phyloP scores from a whole-genome alignment of 2,329 filamentous ascomycete species.

The Cordyceps fumosorosea region DNA sequence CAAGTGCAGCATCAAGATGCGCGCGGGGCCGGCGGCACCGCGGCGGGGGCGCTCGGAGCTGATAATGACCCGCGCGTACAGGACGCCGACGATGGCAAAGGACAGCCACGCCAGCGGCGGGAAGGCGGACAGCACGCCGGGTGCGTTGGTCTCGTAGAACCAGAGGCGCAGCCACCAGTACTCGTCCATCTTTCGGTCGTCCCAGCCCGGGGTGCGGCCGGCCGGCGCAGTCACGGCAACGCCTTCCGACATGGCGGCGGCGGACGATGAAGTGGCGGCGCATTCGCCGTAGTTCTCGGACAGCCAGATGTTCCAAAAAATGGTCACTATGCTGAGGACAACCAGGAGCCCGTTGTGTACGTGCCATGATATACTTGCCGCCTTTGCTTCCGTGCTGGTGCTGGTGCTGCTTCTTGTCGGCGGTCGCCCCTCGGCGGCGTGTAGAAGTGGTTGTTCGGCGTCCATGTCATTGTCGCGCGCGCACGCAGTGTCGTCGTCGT shows the following conservation, averaged over 20 bases:
- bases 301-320: slow-evolving; percentile 42
- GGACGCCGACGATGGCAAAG: slow-evolving; percentile 36
- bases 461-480: slow-evolving; percentile 16
- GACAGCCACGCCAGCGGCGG: slow-evolving; percentile 42
- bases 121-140: slow-evolving; percentile 32
- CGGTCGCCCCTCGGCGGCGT: background rate
- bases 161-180: slow-evolving; percentile 29
- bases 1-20: slow-evolving; percentile 20
- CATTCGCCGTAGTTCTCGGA: slow-evolving; percentile 35
- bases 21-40: slow-evolving; percentile 20
- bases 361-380: slow-evolving; percentile 31
- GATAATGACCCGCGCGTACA: slow-evolving; percentile 33
- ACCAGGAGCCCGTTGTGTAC: slow-evolving; percentile 32
- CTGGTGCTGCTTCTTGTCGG: background rate
- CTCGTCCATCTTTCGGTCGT: background rate
- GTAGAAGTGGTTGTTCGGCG: slow-evolving; percentile 27
- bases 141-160: slow-evolving; percentile 30
- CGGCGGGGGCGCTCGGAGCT: slow-evolving; percentile 19
- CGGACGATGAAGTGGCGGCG: slow-evolving; percentile 10
- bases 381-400: background rate
- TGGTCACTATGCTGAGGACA: slow-evolving; percentile 28
- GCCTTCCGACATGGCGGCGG: background rate
- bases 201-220: background rate
- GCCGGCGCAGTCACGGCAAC: background rate
- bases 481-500: background rate